A percentile compares a stretch with the other conserved stretches of the same genome.
phyloP scores from a whole-genome alignment of 164 flowering plant genomes.

The Pachysandra terminalis region DNA sequence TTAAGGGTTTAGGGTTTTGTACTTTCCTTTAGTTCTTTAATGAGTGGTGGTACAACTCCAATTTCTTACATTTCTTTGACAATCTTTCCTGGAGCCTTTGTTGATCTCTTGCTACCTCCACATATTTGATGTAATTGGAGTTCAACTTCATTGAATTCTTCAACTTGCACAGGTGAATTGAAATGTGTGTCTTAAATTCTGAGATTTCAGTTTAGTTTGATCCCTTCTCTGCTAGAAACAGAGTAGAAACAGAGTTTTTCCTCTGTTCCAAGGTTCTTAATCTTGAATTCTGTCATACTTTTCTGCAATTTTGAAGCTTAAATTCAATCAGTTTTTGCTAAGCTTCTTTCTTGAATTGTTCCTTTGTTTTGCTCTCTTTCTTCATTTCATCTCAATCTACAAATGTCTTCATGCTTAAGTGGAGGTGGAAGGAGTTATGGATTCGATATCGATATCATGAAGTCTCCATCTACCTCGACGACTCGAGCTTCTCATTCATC shows the following conservation, averaged over 20 bases:
- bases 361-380: too few relatives aligned
- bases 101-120: not conserved
- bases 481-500: conserved; percentile 50
- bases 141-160: not conserved
- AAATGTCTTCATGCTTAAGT: conserved; percentile 67
- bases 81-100: too few relatives aligned
- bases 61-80: not conserved
- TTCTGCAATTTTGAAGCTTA: not conserved
- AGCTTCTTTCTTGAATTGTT: not conserved
- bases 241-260: not conserved
- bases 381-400: not conserved
- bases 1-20: conserved; percentile 45
- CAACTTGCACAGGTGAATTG: not conserved
- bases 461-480: conserved; percentile 52
- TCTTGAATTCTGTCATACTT: not conserved
- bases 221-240: not conserved
- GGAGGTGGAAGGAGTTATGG: conserved; percentile 65
- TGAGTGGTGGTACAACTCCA: not conserved
- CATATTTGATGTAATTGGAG: not conserved
- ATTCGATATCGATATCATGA: conserved; percentile 58
- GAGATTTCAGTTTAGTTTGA: not conserved
- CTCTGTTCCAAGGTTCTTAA: not conserved
- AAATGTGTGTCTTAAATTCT: not conserved
- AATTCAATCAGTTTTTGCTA: too few relatives aligned
- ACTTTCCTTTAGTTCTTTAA: not conserved